Evolutionary conservation across 306 rosid genomes (phyloP).

Genomic region (Senna siamea): DNA sequence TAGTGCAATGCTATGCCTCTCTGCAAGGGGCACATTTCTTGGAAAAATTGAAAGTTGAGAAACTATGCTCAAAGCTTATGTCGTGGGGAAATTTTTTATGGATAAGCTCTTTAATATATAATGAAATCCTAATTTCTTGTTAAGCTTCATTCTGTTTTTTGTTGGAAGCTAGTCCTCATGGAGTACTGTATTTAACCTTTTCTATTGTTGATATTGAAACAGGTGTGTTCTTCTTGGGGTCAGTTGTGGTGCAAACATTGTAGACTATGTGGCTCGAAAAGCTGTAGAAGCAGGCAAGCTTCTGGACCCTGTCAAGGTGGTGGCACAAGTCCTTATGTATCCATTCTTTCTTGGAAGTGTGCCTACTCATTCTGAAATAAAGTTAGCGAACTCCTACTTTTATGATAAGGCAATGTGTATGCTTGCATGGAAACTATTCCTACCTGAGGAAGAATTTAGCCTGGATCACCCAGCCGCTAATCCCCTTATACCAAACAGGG

Average conservation of each 20-base stretch:
- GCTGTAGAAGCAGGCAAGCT: slow-evolving; percentile 89
- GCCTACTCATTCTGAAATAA: slow-evolving; percentile 93
- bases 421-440: slow-evolving; percentile 92
- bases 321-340: slow-evolving; percentile 86
- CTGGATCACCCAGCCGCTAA: slow-evolving; percentile 92
- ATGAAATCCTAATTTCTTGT: not conserved
- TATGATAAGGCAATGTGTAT: slow-evolving; percentile 94
- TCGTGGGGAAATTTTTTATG: slow-evolving; percentile 14
- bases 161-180: slow-evolving; percentile 4
- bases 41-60: not conserved
- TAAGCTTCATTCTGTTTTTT: not conserved
- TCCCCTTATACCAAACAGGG: slow-evolving; percentile 72
- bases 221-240: slow-evolving; percentile 96
- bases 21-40: slow-evolving; percentile 15
- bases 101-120: slow-evolving; percentile 22
- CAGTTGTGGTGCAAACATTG: slow-evolving; percentile 98
- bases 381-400: slow-evolving; percentile 90
- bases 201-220: slow-evolving; percentile 40
- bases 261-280: slow-evolving; percentile 86
- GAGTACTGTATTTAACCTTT: slow-evolving; percentile 30
- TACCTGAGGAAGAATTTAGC: slow-evolving; percentile 81
- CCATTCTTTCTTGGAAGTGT: slow-evolving; percentile 87
- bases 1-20: slow-evolving; percentile 17
- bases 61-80: slow-evolving; percentile 6
- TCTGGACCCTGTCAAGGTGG: slow-evolving; percentile 94